A percentile compares a stretch with the other conserved stretches of the same genome.
Evolutionary conservation across 2,329 filamentous ascomycete species (phyloP).

Genomic region (Hypoxylon sp.): DNA sequence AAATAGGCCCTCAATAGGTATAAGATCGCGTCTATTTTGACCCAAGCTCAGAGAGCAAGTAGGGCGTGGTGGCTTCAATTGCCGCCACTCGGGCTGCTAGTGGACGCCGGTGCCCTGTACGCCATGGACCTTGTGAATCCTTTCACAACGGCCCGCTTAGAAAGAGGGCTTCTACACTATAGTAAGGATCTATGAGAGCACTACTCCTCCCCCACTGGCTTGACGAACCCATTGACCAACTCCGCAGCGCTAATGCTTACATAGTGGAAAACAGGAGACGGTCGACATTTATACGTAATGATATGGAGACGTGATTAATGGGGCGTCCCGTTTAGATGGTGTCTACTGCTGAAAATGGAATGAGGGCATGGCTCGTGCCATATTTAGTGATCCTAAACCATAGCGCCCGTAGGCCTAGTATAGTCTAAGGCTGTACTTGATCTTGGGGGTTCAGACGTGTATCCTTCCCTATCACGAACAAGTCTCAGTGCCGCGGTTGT

Average conservation of each 20-base stretch:
- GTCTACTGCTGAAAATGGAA: constrained; percentile 21
- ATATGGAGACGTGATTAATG: constrained; percentile 34
- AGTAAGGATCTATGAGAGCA: constrained; percentile 27
- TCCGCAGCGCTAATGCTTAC: constrained; percentile 32
- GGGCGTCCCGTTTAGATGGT: constrained; percentile 25
- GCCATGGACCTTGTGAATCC: constrained; percentile 39
- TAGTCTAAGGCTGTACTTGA: constrained; percentile 10
- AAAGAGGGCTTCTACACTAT: constrained; percentile 21
- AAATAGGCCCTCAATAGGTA: neutral
- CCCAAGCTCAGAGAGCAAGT: constrained; percentile 7
- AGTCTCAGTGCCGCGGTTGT: constrained; percentile 10
- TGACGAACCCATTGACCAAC: constrained; percentile 35
- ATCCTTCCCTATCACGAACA: constrained; percentile 15
- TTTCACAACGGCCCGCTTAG: constrained; percentile 35
- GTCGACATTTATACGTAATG: constrained; percentile 17
- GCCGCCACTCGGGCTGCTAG: constrained; percentile 15
- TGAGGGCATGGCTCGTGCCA: constrained; percentile 18
- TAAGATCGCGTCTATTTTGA: constrained; percentile 14
- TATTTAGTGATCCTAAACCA: constrained; percentile 31
- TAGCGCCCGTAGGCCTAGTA: constrained; percentile 9
- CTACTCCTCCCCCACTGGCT: constrained; percentile 31
- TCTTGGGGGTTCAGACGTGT: neutral
- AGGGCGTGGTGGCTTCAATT: constrained; percentile 24
- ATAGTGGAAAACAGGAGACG: constrained; percentile 27
- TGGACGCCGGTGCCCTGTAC: constrained; percentile 26